phyloP scores from a whole-genome alignment of 2,329 filamentous ascomycete species.

The Apiospora malaysiana region DNA sequence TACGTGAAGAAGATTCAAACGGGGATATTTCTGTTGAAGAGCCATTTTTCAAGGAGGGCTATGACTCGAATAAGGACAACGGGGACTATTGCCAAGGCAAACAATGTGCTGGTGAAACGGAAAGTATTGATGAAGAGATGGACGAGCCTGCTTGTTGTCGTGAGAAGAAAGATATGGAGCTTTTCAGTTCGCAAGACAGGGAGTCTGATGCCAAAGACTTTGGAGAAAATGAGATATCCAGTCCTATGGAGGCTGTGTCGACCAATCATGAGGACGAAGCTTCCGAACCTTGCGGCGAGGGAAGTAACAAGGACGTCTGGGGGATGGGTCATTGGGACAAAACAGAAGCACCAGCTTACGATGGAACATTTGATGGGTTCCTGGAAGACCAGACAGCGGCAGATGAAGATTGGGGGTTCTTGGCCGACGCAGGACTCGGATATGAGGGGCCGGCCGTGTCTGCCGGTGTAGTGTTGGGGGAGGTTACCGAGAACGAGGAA shows the following conservation, averaged over 20 bases:
- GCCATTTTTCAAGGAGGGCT: too few species aligned
- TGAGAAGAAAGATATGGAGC: not conserved
- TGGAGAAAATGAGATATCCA: too few species aligned
- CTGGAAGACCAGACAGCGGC: not conserved
- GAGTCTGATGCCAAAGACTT: too few species aligned
- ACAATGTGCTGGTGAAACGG: not conserved
- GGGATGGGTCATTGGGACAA: too few species aligned
- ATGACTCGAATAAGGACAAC: not conserved
- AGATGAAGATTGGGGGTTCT: not conserved
- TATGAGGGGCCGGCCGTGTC: not conserved
- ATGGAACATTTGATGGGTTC: not conserved
- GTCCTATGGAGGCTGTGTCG: not conserved
- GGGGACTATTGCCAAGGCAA: not conserved
- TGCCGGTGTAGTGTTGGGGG: not conserved
- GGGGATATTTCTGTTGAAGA: not conserved
- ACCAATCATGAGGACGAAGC: not conserved
- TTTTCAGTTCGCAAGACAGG: not conserved
- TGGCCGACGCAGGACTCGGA: not conserved
- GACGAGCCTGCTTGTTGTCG: not conserved
- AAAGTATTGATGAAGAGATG: constrained; percentile 1
- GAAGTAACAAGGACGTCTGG: too few species aligned
- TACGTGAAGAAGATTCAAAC: not conserved
- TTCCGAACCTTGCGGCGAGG: too few species aligned
- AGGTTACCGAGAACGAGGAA: not conserved
- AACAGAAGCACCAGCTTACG: not conserved